A percentile compares a stretch with the other conserved stretches of the same genome.
Evolutionary conservation across 306 rosid genomes (phyloP).

Genomic region (Casuarina glauca): DNA sequence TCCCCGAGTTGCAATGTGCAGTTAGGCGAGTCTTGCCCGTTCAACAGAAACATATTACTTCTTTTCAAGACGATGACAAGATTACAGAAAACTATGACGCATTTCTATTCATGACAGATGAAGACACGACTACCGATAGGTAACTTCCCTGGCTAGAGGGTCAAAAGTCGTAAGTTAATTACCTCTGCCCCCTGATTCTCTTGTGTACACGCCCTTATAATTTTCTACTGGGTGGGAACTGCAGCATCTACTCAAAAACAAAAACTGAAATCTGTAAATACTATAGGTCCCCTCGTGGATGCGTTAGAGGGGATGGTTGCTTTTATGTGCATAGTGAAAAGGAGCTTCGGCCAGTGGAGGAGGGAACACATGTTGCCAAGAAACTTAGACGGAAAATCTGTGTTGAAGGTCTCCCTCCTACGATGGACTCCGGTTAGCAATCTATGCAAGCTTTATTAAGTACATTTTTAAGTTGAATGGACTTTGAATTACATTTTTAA

Average conservation of each 20-base stretch:
- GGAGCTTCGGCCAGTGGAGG: constrained; percentile 16
- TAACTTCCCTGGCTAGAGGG: constrained; percentile 1
- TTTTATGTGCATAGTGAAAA: constrained; percentile 32
- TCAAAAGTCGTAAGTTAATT: not conserved
- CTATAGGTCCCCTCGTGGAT: constrained; percentile 39
- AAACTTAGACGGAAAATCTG: constrained; percentile 25
- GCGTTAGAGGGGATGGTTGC: constrained; percentile 40
- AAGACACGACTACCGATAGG: constrained; percentile 24
- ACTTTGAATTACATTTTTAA: not conserved
- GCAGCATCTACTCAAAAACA: constrained; percentile 25
- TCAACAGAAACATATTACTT: constrained; percentile 20
- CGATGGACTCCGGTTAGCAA: constrained; percentile 37
- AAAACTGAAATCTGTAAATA: constrained; percentile 34
- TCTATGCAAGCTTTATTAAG: constrained; percentile 8
- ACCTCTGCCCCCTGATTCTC: not conserved
- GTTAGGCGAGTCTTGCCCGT: constrained; percentile 26
- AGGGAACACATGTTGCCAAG: constrained; percentile 12
- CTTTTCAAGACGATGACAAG: constrained; percentile 24
- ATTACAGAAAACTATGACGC: constrained; percentile 17
- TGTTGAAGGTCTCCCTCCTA: constrained; percentile 43
- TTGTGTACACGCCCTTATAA: constrained; percentile 13
- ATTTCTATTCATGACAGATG: constrained; percentile 28
- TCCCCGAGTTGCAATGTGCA: constrained; percentile 2
- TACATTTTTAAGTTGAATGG: not conserved
- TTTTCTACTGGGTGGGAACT: constrained; percentile 14